Evolutionary conservation across 352 stramenopile species (phyloP).

Genomic region (Phytopythium litorale): DNA sequence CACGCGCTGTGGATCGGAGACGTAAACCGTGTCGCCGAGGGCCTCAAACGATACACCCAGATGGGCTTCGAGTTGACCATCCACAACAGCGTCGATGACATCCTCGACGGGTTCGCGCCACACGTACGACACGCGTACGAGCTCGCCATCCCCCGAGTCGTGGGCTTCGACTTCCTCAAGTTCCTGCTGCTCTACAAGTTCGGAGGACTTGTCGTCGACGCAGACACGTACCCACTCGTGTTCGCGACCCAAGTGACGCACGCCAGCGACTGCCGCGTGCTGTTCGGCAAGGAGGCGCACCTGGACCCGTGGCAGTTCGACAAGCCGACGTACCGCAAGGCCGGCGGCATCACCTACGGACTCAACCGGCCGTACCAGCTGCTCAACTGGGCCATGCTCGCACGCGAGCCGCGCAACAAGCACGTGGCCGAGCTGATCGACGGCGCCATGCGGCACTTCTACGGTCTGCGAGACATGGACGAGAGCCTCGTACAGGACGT

Average conservation of each 20-base stretch:
- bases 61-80: slow-evolving; percentile 12
- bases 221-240: slow-evolving; percentile 9
- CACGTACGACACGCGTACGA: slow-evolving; percentile 5
- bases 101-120: slow-evolving; percentile 12
- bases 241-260: slow-evolving; percentile 1
- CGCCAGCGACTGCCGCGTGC: slow-evolving; percentile 8
- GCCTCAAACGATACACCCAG: neutral
- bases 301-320: neutral
- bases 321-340: slow-evolving; percentile 5
- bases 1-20: slow-evolving; percentile 17
- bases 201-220: slow-evolving; percentile 10
- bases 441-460: slow-evolving; percentile 13
- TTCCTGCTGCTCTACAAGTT: slow-evolving; percentile 17
- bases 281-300: slow-evolving; percentile 14
- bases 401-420: slow-evolving; percentile 7
- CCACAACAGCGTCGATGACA: slow-evolving; percentile 5
- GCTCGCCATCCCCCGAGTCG: slow-evolving; percentile 6
- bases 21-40: neutral
- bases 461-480: slow-evolving; percentile 16
- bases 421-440: slow-evolving; percentile 12
- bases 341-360: slow-evolving; percentile 3
- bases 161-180: slow-evolving; percentile 17
- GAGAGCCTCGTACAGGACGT: slow-evolving; percentile 11
- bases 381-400: slow-evolving; percentile 17
- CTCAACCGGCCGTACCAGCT: slow-evolving; percentile 14